phyloP scores from a whole-genome alignment of 306 rosid species.

The Lupinus albus region DNA sequence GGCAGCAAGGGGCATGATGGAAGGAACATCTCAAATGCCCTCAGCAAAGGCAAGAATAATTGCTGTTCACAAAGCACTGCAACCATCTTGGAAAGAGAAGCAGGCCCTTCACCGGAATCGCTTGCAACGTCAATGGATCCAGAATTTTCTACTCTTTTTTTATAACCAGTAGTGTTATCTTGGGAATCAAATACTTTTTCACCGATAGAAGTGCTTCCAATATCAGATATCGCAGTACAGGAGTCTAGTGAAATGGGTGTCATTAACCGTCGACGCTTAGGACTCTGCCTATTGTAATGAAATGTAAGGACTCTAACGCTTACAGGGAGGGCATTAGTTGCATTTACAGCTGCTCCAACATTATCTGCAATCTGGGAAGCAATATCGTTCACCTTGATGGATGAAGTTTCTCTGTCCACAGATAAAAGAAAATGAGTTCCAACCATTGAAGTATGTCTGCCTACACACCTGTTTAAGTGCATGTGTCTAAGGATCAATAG shows the following conservation, averaged over 20 bases:
- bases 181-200: constrained; percentile 51
- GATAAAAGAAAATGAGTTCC: constrained; percentile 43
- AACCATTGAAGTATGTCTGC: background rate
- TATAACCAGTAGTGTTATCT: constrained; percentile 47
- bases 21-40: constrained; percentile 97
- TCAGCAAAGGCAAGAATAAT: constrained; percentile 82
- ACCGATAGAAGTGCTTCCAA: constrained; percentile 50
- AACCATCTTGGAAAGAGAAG: constrained; percentile 87
- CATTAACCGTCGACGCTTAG: constrained; percentile 77
- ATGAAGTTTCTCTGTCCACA: constrained; percentile 83
- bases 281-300: constrained; percentile 79
- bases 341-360: constrained; percentile 91
- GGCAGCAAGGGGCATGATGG: constrained; percentile 91
- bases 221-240: constrained; percentile 44
- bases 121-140: constrained; percentile 39
- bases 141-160: constrained; percentile 49
- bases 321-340: constrained; percentile 68
- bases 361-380: constrained; percentile 86
- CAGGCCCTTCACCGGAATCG: constrained; percentile 70
- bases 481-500: constrained; percentile 20
- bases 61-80: constrained; percentile 91
- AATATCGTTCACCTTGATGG: constrained; percentile 89
- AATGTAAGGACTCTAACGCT: constrained; percentile 66
- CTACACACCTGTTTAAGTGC: background rate
- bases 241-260: constrained; percentile 53